Evolutionary conservation across 306 rosid genomes (phyloP).

Genomic region (Ormosia emarginata): DNA sequence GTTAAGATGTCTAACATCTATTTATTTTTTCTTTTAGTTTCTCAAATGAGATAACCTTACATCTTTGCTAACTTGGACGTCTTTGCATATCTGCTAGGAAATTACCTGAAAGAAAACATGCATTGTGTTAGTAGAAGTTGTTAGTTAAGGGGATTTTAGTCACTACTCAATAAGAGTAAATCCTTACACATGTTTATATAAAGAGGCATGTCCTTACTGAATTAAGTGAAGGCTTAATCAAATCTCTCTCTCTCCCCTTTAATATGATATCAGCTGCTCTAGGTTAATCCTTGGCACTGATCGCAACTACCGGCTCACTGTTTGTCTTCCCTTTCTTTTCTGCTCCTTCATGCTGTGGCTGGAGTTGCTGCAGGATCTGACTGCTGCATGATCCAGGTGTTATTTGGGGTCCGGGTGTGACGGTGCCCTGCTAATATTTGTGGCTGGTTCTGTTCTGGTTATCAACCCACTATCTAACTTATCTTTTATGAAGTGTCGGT

Average conservation of each 20-base stretch:
- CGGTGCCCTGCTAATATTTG: not conserved
- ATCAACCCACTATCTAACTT: too few relatives aligned
- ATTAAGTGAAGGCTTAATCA: not conserved
- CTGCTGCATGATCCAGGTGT: not conserved
- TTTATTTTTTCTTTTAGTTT: not conserved
- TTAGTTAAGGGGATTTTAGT: not conserved
- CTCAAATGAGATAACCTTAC: not conserved
- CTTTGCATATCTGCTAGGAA: not conserved
- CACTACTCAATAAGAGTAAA: not conserved
- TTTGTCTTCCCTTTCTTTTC: not conserved
- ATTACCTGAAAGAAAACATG: not conserved
- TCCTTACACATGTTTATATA: not conserved
- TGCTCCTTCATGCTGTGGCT: not conserved
- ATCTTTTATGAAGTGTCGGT: too few relatives aligned
- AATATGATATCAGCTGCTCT: not conserved
- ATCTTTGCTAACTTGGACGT: not conserved
- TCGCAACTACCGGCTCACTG: not conserved
- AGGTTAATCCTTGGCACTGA: not conserved
- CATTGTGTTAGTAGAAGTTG: constrained; percentile 1
- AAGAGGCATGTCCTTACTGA: not conserved
- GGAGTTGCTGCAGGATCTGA: too few relatives aligned
- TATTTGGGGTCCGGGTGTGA: not conserved
- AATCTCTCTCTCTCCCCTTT: not conserved
- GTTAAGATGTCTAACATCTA: not conserved
- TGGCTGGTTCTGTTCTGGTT: too few relatives aligned